These are phyloP conservation scores for Aspergillus cejpii DNA, from an alignment of 2,329 filamentous ascomycete species.

Conservation along the genomic window DNA sequence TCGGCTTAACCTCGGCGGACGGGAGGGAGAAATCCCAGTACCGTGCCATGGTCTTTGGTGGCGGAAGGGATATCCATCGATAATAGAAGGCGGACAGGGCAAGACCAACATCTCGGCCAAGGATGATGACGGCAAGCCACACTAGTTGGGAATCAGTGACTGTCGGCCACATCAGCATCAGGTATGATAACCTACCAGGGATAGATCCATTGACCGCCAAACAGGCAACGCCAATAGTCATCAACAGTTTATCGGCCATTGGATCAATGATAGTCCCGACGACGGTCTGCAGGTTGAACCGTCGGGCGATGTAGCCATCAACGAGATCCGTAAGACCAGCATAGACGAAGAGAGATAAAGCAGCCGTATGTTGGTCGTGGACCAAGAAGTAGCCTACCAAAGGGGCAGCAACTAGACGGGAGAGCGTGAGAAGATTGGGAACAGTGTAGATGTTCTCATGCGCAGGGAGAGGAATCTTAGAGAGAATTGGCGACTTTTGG, in stretches of 20 bases:
- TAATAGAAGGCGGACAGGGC: slow-evolving; percentile 87
- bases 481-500: slow-evolving; percentile 30
- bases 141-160: slow-evolving; percentile 46
- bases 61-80: slow-evolving; percentile 86
- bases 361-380: slow-evolving; percentile 69
- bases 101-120: slow-evolving; percentile 79
- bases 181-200: slow-evolving; percentile 52
- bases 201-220: slow-evolving; percentile 75
- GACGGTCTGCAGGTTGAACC: slow-evolving; percentile 83
- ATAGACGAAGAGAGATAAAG: slow-evolving; percentile 81
- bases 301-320: slow-evolving; percentile 87
- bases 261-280: slow-evolving; percentile 92
- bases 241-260: slow-evolving; percentile 92
- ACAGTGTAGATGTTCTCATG: slow-evolving; percentile 95
- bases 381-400: slow-evolving; percentile 83
- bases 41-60: slow-evolving; percentile 81
- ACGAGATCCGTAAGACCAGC: slow-evolving; percentile 86
- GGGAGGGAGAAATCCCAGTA: slow-evolving; percentile 97
- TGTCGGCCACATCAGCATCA: slow-evolving; percentile 1
- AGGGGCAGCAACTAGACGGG: slow-evolving; percentile 74
- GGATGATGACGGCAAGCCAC: slow-evolving; percentile 82
- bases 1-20: slow-evolving; percentile 42
- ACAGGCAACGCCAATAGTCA: slow-evolving; percentile 86
- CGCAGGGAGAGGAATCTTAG: slow-evolving; percentile 26
- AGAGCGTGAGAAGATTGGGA: slow-evolving; percentile 88